Evolutionary conservation across 2,329 filamentous ascomycete genomes (phyloP).

Genomic region (Aspergillus texensis): DNA sequence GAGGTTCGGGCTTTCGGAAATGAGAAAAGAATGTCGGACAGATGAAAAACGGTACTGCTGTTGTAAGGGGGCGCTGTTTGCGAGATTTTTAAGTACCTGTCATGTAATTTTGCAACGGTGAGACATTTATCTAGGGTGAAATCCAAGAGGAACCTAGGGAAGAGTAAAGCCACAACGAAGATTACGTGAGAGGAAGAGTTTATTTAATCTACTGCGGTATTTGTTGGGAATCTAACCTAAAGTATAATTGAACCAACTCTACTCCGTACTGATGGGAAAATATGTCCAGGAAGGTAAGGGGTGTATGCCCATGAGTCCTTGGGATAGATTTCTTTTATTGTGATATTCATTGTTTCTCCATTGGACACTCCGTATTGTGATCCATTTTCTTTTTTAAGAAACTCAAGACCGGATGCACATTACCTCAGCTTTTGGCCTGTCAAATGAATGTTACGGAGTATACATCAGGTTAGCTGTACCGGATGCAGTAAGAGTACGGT

Average conservation of each 20-base stretch:
- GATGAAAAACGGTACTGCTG: background rate
- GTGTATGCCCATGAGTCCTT: background rate
- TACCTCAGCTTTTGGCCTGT: background rate
- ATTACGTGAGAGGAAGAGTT: background rate
- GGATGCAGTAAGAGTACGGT: background rate
- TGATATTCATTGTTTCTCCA: background rate
- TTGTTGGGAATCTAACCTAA: conserved; percentile 1
- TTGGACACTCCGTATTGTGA: background rate
- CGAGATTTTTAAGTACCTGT: background rate
- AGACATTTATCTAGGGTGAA: background rate
- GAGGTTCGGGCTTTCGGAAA: background rate
- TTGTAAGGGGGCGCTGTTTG: background rate
- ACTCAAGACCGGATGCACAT: background rate
- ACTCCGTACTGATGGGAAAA: background rate
- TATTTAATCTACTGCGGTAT: background rate
- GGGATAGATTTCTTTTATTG: background rate
- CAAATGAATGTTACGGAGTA: background rate
- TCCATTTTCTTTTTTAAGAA: background rate
- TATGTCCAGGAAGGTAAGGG: background rate
- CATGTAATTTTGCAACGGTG: background rate
- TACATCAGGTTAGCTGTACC: background rate
- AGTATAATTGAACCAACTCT: background rate
- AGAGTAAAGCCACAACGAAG: background rate
- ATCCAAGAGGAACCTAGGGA: background rate
- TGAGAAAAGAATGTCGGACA: background rate